These are phyloP conservation scores for Tylopilus subfusipes DNA, from an alignment of 768 basidiomycete species.

Conservation along the genomic window DNA sequence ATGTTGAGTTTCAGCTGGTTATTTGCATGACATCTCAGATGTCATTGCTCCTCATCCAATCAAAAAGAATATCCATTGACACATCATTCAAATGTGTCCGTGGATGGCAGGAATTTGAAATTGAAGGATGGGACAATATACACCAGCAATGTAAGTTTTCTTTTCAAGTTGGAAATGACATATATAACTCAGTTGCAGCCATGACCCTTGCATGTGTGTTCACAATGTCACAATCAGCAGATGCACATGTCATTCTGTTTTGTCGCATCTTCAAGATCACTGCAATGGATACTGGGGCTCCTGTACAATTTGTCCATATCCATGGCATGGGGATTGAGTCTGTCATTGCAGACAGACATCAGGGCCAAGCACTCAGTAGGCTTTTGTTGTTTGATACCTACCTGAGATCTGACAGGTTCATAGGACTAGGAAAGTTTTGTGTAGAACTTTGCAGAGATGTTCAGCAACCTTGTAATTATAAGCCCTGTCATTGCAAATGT, in stretches of 20 bases:
- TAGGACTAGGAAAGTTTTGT: conserved; percentile 6
- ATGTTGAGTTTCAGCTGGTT: too few species aligned
- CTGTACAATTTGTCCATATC: neutral
- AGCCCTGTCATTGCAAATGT: neutral
- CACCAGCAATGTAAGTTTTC: too few species aligned
- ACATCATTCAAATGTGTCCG: too few species aligned
- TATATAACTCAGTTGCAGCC: too few species aligned
- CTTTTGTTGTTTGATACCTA: too few species aligned
- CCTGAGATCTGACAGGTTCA: too few species aligned
- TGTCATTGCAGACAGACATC: conserved; percentile 7
- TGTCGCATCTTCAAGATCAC: conserved; percentile 17
- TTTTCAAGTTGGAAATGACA: too few species aligned
- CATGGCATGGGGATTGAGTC: neutral
- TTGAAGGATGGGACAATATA: too few species aligned
- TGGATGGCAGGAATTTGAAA: too few species aligned
- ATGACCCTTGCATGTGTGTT: conserved; percentile 21
- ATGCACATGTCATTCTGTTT: conserved; percentile 26
- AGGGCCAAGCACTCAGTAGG: neutral
- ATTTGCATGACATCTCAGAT: too few species aligned
- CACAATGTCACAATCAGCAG: conserved; percentile 24
- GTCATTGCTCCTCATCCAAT: too few species aligned
- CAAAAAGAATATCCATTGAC: too few species aligned
- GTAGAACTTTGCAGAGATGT: neutral
- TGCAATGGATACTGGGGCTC: neutral
- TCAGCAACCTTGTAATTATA: neutral